Conservation (phyloP, 2,329 filamentous ascomycete genomes). For the Trichoderma breve region DNA sequence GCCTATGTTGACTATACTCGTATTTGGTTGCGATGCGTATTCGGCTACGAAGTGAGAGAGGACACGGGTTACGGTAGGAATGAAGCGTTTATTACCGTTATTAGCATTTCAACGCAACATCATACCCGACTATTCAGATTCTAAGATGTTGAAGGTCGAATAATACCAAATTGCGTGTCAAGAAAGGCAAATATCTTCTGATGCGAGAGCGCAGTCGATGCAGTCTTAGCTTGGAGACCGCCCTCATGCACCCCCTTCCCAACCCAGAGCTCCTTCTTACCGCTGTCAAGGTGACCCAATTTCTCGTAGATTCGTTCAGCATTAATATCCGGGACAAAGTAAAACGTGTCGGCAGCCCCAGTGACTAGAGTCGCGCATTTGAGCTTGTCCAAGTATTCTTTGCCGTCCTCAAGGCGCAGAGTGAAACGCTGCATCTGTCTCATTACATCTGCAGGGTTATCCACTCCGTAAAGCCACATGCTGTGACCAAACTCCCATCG, state of each 20-base stretch:
- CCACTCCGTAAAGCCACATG: constrained; percentile 28
- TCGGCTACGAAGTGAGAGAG: not conserved
- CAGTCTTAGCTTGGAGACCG: constrained; percentile 29
- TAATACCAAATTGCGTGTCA: constrained; percentile 26
- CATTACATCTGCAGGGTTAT: constrained; percentile 29
- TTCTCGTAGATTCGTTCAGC: constrained; percentile 21
- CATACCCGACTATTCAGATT: no score
- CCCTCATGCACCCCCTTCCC: constrained; percentile 20
- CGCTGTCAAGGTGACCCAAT: constrained; percentile 9
- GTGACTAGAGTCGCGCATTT: constrained; percentile 32
- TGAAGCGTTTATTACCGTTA: not conserved
- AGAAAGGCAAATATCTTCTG: constrained; percentile 27
- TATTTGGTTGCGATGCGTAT: not conserved
- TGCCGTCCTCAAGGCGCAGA: constrained; percentile 19
- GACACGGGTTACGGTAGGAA: not conserved
- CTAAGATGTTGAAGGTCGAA: not conserved
- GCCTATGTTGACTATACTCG: not conserved
- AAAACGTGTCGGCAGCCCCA: constrained; percentile 26
- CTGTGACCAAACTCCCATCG: constrained; percentile 32
- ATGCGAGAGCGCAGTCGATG: constrained; percentile 23
- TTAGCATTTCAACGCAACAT: not conserved
- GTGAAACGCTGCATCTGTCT: constrained; percentile 25
- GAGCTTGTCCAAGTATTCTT: constrained; percentile 25
- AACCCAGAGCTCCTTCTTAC: constrained; percentile 27
- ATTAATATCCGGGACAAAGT: constrained; percentile 23